phyloP scores from a whole-genome alignment of 495 filamentous ascomycete species.

The Neurospora sp. region DNA sequence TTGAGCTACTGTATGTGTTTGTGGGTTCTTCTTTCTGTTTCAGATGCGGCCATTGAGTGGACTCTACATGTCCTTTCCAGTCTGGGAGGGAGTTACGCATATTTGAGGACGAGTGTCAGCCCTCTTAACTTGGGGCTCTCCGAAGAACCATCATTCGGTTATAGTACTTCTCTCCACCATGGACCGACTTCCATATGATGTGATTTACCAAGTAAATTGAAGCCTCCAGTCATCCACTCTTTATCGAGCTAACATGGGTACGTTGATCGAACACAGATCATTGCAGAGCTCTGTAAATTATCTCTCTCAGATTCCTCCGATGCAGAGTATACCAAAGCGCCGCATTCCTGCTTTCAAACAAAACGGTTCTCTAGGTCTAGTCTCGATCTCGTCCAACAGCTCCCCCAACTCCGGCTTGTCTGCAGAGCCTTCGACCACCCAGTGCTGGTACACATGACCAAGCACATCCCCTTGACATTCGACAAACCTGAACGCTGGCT shows the following conservation, averaged over 20 bases:
- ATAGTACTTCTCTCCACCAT: background rate
- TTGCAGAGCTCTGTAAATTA: background rate
- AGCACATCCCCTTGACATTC: background rate
- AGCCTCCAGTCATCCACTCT: background rate
- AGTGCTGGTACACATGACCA: background rate
- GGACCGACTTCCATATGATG: background rate
- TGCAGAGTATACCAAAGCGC: too few species aligned
- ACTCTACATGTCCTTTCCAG: background rate
- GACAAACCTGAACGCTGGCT: background rate
- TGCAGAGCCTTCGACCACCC: background rate
- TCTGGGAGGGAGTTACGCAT: background rate
- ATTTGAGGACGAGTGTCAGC: background rate
- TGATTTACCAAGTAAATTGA: background rate
- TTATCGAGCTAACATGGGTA: background rate
- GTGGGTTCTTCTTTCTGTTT: background rate
- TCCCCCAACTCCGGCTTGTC: background rate
- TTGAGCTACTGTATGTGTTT: background rate
- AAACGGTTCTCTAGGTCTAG: too few species aligned
- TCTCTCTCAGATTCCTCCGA: background rate
- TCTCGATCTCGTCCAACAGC: background rate
- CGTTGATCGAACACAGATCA: background rate
- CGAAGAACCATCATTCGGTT: background rate
- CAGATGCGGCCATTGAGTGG: background rate
- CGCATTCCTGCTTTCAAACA: too few species aligned
- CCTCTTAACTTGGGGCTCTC: background rate